Percentiles rank a stretch among this genome's conserved stretches.
Evolutionary conservation across 805 yeast species (phyloP).

Genomic region (Zygosaccharomyces rouxii): DNA sequence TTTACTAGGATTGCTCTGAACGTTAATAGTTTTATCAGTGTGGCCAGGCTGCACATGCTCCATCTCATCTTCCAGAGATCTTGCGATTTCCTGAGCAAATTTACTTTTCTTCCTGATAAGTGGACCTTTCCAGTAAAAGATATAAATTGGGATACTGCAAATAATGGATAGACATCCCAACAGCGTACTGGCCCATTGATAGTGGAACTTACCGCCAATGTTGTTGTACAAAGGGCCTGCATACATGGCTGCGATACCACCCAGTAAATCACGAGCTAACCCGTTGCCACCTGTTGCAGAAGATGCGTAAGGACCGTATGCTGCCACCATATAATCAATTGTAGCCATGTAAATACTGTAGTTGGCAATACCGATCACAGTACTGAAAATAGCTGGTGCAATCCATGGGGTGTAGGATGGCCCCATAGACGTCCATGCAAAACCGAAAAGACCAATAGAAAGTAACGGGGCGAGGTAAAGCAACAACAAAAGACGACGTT

Average conservation of each 20-base stretch:
- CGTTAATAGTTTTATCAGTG: background rate
- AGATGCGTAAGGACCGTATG: conserved; percentile 11
- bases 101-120: conserved; percentile 6
- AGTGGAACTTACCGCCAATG: conserved; percentile 8
- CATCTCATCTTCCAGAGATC: conserved; percentile 3
- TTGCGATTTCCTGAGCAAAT: conserved; percentile 9
- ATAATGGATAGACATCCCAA: conserved; percentile 8
- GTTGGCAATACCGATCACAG: conserved; percentile 11
- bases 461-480: conserved; percentile 7
- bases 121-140: conserved; percentile 9
- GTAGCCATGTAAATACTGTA: conserved; percentile 10
- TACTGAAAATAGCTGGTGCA: conserved; percentile 9
- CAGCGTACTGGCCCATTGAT: conserved; percentile 11
- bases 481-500: conserved; percentile 5
- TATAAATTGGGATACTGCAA: conserved; percentile 9
- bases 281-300: conserved; percentile 11
- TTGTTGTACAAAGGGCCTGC: conserved; percentile 8
- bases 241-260: conserved; percentile 11
- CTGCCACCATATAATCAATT: conserved; percentile 11
- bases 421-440: conserved; percentile 10
- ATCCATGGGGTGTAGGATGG: conserved; percentile 11
- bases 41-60: conserved; percentile 2
- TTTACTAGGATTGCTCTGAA: background rate
- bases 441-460: conserved; percentile 8
- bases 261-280: conserved; percentile 11